Base-by-base conservation (phyloP, 805 yeast species). In the Candida maltosa region DNA sequence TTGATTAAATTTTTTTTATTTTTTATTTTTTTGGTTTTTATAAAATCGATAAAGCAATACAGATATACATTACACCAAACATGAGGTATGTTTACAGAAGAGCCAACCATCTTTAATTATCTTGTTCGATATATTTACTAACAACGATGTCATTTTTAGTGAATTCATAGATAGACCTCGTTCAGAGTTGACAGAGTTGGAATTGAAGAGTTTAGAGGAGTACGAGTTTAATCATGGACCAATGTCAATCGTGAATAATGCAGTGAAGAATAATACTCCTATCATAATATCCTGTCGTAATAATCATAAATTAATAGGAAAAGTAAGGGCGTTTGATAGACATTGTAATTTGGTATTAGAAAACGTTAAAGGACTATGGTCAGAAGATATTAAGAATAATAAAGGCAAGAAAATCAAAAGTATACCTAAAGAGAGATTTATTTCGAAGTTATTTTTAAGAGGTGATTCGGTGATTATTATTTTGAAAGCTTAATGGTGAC, bases 401-500 rank as follows among this genome's bases (percentile, higher is more conserved):
- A 77, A 79, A 34, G 95, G 93, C 5, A 83, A 82, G 51, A 78
- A 76, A 46, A 81, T 83, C 36, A 78, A 82, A 48, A 70, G 80
- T 4, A 70, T 78, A 11, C 68, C 82, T 38, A 78, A 76, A 48
- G 73, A 57, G 63, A 66, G 97, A 49, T 93, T 87, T 54, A 78
- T 91, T 3, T 77, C 88, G 40, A 93, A 93, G 61, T 69, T 93
- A 76, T 93, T 93, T 52, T 66, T 93, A 26, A 74, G 99, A 60
- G 99, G 99, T 2, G 99, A 93, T 59, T 85, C 96, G 0, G 95
- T 93, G 15, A 85, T 93, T 38, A 80, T 93, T 21, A 79, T 93
- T 6, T 68, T 86, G 46, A 80, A 77, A 45, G 64, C 67, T 7
- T 48, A 31, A 28, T n/a, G n/a, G n/a, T n/a, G n/a, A n/a, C n/a